These are phyloP conservation scores for Monosporozyma unispora DNA, from an alignment of 805 yeast genomes.

Conservation along the genomic window DNA sequence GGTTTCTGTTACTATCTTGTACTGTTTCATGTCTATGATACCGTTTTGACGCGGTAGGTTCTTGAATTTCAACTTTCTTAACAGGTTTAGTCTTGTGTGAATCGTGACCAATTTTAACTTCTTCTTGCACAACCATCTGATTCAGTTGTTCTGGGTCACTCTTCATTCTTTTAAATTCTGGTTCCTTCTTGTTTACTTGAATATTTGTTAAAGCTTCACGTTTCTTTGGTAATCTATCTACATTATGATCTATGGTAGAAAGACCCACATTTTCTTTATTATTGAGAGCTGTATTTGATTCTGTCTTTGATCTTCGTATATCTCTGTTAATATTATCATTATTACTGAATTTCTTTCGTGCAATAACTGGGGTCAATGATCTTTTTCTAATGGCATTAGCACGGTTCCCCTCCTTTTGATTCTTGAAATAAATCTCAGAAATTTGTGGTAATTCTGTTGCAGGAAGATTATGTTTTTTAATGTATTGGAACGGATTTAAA, in stretches of 20 bases:
- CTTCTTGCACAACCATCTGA: not conserved
- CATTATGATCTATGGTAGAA: not conserved
- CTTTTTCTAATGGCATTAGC: constrained; percentile 24
- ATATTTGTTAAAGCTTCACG: constrained; percentile 25
- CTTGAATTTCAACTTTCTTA: constrained; percentile 4
- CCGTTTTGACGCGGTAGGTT: constrained; percentile 1
- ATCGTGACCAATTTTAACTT: not conserved
- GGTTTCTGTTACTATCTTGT: constrained; percentile 7
- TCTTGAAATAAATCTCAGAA: constrained; percentile 31
- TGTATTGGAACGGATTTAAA: constrained; percentile 34
- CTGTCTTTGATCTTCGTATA: not conserved
- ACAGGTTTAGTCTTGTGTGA: not conserved
- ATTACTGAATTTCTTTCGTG: not conserved
- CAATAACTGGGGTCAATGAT: constrained; percentile 4
- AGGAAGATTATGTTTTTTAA: constrained; percentile 31
- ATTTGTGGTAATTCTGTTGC: constrained; percentile 31
- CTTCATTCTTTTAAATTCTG: constrained; percentile 6
- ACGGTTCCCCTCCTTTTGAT: constrained; percentile 29
- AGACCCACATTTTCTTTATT: not conserved
- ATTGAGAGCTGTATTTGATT: not conserved
- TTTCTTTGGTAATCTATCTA: constrained; percentile 3
- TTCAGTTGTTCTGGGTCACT: constrained; percentile 2
- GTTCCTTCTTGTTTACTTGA: constrained; percentile 16
- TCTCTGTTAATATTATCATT: not conserved
- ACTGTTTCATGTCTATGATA: not conserved